Evolutionary conservation across 2,329 filamentous ascomycete genomes (phyloP), one percentile per base, ranked within the genome.

Genomic region (Emmonsia crescens): DNA sequence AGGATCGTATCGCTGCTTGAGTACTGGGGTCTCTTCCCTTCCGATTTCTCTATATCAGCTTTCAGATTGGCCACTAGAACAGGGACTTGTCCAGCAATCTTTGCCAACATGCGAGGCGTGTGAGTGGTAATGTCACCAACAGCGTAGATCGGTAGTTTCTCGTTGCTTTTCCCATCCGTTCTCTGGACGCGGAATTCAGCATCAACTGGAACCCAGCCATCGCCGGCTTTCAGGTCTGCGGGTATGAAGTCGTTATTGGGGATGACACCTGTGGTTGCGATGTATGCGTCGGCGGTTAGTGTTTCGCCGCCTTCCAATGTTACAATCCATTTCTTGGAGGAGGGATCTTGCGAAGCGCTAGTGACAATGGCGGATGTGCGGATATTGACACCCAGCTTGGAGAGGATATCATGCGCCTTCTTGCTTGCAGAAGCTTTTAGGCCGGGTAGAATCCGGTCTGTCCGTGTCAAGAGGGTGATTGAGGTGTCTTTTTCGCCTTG

Each of bases 401-500:
- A 59, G 8, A 66, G 55, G 27, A 64, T 54, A 2, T 56, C 51
- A 6, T 63, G 33, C 1, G 64, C 65, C 4, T 60, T 61, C 21
- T 52, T 27, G 51, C 55, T 57, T 27, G 40, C 59, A 2, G 52
- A 2, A 10, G 42, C 21, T 31, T 61, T 63, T 5, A 59, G 36
- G 14, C 16, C 42, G 5, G 62, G 59, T 21, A 66, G 52, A 27
- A 66, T 57, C 10, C 60, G 63, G 24, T 62, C 59, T 38, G 63
- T 60, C 27, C 51, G 54, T 12, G 64, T 61, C 63, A 81, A 66
- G 61, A 82, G 69, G 1, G 77, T 82, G 64, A 82, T 76, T 1
- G 49, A 60, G 10, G 21, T 36, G 52, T 68, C 66, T 62, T 70
- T 70, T 58, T 67, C 65, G 31, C 66, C 64, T 10, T 67, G 68